Evolutionary conservation across 2,329 filamentous ascomycete genomes (phyloP), one percentile per base, ranked within the genome.

Genomic region (Metarhizium sp.): DNA sequence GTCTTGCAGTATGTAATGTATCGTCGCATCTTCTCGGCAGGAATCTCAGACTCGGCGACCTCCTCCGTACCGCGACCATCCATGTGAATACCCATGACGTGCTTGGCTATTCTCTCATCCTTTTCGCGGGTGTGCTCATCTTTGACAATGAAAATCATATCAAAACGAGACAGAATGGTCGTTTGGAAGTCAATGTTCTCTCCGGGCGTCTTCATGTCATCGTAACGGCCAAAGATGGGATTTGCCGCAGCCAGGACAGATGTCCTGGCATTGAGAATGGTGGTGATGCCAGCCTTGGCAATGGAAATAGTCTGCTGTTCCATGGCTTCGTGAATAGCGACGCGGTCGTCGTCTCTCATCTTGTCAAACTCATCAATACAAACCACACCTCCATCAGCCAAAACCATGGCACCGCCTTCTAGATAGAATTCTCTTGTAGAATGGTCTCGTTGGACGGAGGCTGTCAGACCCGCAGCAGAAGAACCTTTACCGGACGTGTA

Each of bases 311-410:
- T 99, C 72, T 99, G 94, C 74, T 99, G 94, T 70, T 99, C 94
- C 94, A 99, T 99, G 57, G 94, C 94, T 80, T 99, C 94, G 78
- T 99, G 94, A 62, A 99, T 99, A 2, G 94, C 94, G 6, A 97
- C 94, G 63, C 94, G 83, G 65, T 99, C 94, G 71, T 99, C 94
- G 68, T 99, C 94, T 59, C 94, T 82, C 94, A 99, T 99, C 78
- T 99, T 99, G 76, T 99, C 94, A 67, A 99, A 99, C 73, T 99
- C 94, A 67, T 99, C 94, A 63, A 99, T 99, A 71, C 94, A 97
- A 10, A 97, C 94, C 1, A 97, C 92, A 64, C 94, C 94, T 2
- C 92, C 92, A 62, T 99, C 94, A 4, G 94, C 94, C 18, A 99
- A 82, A 3, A 99, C 94, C 94, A 99, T 97, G 36, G 94, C 94